Evolutionary conservation across 208 protist species (phyloP).

Genomic region (Tritrichomonas musculus): DNA sequence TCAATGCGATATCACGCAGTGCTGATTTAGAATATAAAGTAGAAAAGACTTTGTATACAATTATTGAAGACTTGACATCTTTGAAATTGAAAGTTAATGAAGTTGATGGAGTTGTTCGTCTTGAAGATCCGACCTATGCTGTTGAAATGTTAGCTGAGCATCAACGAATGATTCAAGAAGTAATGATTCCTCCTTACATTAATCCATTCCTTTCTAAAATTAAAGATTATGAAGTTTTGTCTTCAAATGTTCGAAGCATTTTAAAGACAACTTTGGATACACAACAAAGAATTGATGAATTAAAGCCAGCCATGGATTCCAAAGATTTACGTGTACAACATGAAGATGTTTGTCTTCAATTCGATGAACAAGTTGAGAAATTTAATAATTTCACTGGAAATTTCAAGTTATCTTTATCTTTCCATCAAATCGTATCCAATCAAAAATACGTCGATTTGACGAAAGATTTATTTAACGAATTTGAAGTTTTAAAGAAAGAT

Average conservation of each 20-base stretch:
- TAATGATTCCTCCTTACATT: not conserved
- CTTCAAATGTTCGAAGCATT: not conserved
- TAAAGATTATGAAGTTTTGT: not conserved
- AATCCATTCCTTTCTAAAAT: conserved; percentile 7
- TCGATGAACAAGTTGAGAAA: not conserved
- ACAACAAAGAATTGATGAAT: not conserved
- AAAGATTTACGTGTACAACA: not conserved
- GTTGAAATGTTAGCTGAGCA: not conserved
- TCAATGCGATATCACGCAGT: not conserved
- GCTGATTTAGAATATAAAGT: not conserved
- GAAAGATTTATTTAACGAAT: not conserved
- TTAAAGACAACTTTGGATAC: not conserved
- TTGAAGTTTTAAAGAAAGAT: not conserved
- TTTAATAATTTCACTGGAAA: not conserved
- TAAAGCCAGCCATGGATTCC: conserved; percentile 25
- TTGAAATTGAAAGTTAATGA: conserved; percentile 2
- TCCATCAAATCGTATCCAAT: conserved; percentile 3
- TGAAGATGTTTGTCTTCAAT: not conserved
- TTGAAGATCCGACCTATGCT: not conserved
- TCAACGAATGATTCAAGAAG: not conserved
- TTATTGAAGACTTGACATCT: not conserved
- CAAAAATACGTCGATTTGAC: not conserved
- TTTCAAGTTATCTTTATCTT: not conserved
- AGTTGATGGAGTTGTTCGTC: not conserved
- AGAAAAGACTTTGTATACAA: not conserved